These are phyloP conservation scores for Nidula microcarpa DNA, from an alignment of 768 basidiomycete species.

Conservation along the genomic window DNA sequence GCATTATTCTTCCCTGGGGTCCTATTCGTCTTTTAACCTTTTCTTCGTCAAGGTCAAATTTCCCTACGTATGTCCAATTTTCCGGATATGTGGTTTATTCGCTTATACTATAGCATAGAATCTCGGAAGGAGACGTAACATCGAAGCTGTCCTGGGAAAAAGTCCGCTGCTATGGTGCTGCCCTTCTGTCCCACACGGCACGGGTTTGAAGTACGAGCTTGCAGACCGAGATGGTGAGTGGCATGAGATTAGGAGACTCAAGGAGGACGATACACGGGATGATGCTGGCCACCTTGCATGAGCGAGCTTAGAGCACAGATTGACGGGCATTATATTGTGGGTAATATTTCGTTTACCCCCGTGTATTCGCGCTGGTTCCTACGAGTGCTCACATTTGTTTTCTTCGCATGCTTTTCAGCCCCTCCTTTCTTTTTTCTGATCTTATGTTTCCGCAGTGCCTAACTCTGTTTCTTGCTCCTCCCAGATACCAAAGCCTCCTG, in stretches of 20 bases:
- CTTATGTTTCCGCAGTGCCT: neutral
- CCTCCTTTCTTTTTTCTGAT: constrained; percentile 2
- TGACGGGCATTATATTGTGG: too few species aligned
- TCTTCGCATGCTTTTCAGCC: too few species aligned
- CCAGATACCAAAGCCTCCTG: constrained; percentile 37
- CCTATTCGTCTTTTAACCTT: constrained; percentile 3
- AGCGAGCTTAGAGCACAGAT: neutral
- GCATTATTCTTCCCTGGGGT: constrained; percentile 1
- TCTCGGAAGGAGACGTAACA: constrained; percentile 70
- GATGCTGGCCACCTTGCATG: constrained; percentile 12
- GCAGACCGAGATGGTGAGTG: constrained; percentile 75
- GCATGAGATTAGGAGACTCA: constrained; percentile 34
- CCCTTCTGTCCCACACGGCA: constrained; percentile 63
- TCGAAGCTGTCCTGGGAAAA: constrained; percentile 72
- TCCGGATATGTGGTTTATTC: neutral
- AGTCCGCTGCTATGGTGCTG: constrained; percentile 83
- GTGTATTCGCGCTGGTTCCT: too few species aligned
- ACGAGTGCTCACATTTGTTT: too few species aligned
- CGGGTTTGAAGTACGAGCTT: constrained; percentile 76
- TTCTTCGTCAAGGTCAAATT: constrained; percentile 65
- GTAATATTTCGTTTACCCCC: too few species aligned
- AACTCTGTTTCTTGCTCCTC: neutral
- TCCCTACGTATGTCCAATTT: constrained; percentile 68
- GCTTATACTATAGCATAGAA: constrained; percentile 46
- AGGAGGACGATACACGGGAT: constrained; percentile 13